Percentiles rank a stretch among this genome's conserved stretches.
Evolutionary conservation across 805 yeast genomes (phyloP).

Genomic region (Saccharomyces kudriavzevii): DNA sequence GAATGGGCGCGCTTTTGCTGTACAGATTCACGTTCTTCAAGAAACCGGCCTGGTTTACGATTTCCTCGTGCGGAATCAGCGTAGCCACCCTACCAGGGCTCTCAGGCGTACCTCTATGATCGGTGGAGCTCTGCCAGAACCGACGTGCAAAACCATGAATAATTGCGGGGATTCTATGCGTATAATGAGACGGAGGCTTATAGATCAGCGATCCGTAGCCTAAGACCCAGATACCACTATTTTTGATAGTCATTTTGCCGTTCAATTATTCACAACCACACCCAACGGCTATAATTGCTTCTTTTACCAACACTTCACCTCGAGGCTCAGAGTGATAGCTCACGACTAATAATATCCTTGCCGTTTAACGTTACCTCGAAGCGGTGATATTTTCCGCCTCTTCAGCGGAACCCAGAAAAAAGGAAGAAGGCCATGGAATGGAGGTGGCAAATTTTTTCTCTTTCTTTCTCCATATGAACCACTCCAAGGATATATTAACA

Average conservation of each 20-base stretch:
- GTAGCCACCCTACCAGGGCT: slow-evolving; percentile 89
- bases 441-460: not conserved
- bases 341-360: not conserved
- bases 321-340: not conserved
- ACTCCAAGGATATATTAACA: not conserved
- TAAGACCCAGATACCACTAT: slow-evolving; percentile 56
- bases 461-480: not conserved
- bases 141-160: slow-evolving; percentile 70
- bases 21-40: slow-evolving; percentile 34
- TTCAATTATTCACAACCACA: not conserved
- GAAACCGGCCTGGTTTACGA: slow-evolving; percentile 36
- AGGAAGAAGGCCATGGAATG: not conserved
- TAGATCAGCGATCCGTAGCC: slow-evolving; percentile 87
- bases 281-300: not conserved
- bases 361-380: not conserved
- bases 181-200: slow-evolving; percentile 77
- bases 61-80: slow-evolving; percentile 51
- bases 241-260: slow-evolving; percentile 5
- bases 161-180: slow-evolving; percentile 59
- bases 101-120: slow-evolving; percentile 83
- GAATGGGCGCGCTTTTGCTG: slow-evolving; percentile 4
- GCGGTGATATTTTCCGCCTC: not conserved
- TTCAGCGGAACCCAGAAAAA: not conserved
- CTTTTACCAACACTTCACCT: not conserved
- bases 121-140: slow-evolving; percentile 87